Evolutionary conservation across 2,329 filamentous ascomycete genomes (phyloP).

Genomic region (Botrytis hyacinthi): DNA sequence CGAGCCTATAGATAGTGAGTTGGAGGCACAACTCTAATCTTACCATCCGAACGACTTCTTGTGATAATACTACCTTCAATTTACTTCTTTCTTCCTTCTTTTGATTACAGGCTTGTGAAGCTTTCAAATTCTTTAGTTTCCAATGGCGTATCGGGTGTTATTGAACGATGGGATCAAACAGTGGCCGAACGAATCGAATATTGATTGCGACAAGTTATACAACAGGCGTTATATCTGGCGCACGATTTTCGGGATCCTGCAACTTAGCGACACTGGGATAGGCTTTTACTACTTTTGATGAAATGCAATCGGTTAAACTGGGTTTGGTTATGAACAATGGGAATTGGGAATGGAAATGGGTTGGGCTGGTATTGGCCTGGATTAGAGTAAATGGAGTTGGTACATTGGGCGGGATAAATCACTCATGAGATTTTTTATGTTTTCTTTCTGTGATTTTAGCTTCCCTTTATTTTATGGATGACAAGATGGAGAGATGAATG

Average conservation of each 20-base stretch:
- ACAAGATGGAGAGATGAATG: constrained; percentile 8
- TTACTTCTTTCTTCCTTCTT: background rate
- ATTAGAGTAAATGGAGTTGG: constrained; percentile 11
- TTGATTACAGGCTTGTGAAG: constrained; percentile 1
- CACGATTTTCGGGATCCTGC: background rate
- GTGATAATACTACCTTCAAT: background rate
- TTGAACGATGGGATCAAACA: background rate
- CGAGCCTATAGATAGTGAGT: constrained; percentile 42
- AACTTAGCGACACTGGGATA: background rate
- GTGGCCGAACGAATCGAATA: background rate
- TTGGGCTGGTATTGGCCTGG: background rate
- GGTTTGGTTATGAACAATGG: constrained; percentile 17
- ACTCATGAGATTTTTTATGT: background rate
- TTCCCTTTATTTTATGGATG: constrained; percentile 13
- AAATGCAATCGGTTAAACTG: constrained; percentile 1
- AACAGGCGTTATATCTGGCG: constrained; percentile 11
- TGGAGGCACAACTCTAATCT: constrained; percentile 32
- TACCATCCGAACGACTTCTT: constrained; percentile 14
- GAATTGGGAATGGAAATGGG: background rate
- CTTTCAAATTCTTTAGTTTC: constrained; percentile 5
- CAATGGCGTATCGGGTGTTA: constrained; percentile 13
- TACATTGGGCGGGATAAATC: constrained; percentile 7
- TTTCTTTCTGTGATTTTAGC: constrained; percentile 5
- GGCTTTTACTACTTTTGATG: constrained; percentile 9
- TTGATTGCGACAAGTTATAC: background rate